Base-by-base conservation (phyloP, 805 yeast genomes). In the Metschnikowia cerradonensis region DNA sequence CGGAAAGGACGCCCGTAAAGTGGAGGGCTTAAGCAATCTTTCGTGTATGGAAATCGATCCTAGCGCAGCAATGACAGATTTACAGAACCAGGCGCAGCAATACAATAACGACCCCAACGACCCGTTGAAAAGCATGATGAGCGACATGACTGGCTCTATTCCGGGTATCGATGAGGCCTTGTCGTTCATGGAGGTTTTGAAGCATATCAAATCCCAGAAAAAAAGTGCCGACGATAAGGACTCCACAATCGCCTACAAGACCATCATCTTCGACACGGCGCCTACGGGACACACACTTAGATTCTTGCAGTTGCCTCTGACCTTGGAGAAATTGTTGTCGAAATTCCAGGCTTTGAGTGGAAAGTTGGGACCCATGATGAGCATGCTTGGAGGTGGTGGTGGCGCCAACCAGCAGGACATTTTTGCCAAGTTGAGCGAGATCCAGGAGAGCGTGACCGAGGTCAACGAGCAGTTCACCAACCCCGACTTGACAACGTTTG, bases 1-100 rank as follows among this genome's bases (percentile, higher is more conserved):
- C 65, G 96, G 96, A 61, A 94, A 94, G 66, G 99, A 94, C 60
- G 98, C 99, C 3, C 82, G 96, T 66, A 79, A 84, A 50, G 98
- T 94, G 30, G 88, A 92, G 31, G 98, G 98, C 1, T 78, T 92
- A 72, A 64, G 80, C 41, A 94, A 94, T 64, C 77, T 94, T 62
- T 85, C 92, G 31, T 95, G 98, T 75, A 94, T 94, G 99, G 99
- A 94, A 72, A 94, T 94, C 66, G 99, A 94, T 63, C 98, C 99
- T 22, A 84, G 88, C 42, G 95, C 96, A 4, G 88, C 96, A 34
- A 78, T 94, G 77, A 90, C 88, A 62, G 98, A 94, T 64, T 82
- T 92, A 57, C 81, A 75, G 54, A 72, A 69, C 75, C 84, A 81
- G 57, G 77, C 82, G n/a, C 83, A 78, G 53, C 75, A 72, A 64